Conservation (phyloP, 345 rosid genomes). For the Microcos paniculata region DNA sequence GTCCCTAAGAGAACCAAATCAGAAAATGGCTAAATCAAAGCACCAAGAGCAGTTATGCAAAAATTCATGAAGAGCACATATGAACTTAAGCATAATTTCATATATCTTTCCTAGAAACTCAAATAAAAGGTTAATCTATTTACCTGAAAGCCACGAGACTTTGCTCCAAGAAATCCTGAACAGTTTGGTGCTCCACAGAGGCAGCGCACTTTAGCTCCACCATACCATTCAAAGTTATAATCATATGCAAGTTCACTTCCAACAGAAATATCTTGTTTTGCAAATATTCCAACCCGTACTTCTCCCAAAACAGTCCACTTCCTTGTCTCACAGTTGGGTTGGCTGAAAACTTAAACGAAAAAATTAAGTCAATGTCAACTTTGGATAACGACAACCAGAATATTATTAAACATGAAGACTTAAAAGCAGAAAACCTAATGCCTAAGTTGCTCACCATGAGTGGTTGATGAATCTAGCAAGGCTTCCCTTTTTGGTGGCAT, state of each 20-base stretch:
- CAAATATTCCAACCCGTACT: conserved; percentile 93
- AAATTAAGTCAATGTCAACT: conserved; percentile 22
- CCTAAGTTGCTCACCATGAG: conserved; percentile 70
- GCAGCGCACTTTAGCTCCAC: conserved; percentile 96
- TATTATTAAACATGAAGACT: background rate
- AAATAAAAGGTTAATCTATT: conserved; percentile 11
- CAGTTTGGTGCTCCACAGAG: conserved; percentile 85
- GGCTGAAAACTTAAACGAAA: conserved; percentile 47
- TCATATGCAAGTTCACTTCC: conserved; percentile 82
- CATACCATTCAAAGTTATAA: conserved; percentile 96
- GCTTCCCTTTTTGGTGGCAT: conserved; percentile 93
- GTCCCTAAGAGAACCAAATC: background rate
- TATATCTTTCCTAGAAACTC: conserved; percentile 1
- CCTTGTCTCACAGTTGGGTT: conserved; percentile 96
- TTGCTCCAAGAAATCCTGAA: conserved; percentile 97
- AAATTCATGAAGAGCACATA: background rate
- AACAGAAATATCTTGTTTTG: conserved; percentile 65
- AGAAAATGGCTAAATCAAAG: background rate
- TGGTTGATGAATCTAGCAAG: conserved; percentile 95
- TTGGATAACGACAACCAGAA: background rate
- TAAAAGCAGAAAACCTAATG: conserved; percentile 1
- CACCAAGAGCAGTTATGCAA: background rate
- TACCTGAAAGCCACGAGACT: conserved; percentile 98
- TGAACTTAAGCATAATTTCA: background rate
- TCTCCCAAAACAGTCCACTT: conserved; percentile 95